A percentile compares a stretch with the other conserved stretches of the same genome.
phyloP scores from a whole-genome alignment of 1,284 basidiomycete species.

The Ganoderma leucocontextum region DNA sequence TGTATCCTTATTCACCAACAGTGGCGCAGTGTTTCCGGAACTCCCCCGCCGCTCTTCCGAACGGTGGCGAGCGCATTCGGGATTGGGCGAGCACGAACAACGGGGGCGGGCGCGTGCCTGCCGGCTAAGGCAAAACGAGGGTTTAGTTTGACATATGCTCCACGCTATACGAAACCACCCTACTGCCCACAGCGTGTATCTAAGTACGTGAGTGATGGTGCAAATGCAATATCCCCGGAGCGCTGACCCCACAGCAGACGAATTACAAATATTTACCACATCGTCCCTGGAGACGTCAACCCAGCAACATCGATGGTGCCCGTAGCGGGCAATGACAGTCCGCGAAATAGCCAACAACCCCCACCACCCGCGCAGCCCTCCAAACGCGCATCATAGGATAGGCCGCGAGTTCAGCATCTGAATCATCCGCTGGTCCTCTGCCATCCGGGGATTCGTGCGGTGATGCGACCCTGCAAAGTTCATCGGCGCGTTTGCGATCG shows the following conservation, averaged over 20 bases:
- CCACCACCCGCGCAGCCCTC: neutral
- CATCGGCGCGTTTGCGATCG: conserved; percentile 37
- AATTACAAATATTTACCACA: conserved; percentile 27
- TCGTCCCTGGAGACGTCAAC: conserved; percentile 20
- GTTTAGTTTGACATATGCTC: conserved; percentile 22
- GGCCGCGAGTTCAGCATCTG: conserved; percentile 63
- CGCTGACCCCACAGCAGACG: conserved; percentile 10
- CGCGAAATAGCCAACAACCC: conserved; percentile 7
- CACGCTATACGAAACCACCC: conserved; percentile 23
- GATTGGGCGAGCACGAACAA: conserved; percentile 12
- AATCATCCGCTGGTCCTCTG: conserved; percentile 71
- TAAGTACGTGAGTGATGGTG: conserved; percentile 18
- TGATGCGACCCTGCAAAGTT: conserved; percentile 38
- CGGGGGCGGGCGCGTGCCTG: conserved; percentile 5
- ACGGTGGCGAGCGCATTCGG: conserved; percentile 16
- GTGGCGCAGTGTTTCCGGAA: conserved; percentile 17
- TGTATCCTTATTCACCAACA: conserved; percentile 31
- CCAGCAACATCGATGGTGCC: conserved; percentile 1
- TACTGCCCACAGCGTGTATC: conserved; percentile 7
- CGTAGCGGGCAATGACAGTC: neutral
- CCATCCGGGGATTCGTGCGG: conserved; percentile 49
- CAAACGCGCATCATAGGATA: conserved; percentile 39
- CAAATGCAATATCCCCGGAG: conserved; percentile 12
- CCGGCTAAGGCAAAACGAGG: conserved; percentile 16
- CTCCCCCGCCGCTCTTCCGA: conserved; percentile 11